These are phyloP conservation scores for Penicillium lividum DNA, from an alignment of 495 filamentous ascomycete genomes.

Conservation along the genomic window DNA sequence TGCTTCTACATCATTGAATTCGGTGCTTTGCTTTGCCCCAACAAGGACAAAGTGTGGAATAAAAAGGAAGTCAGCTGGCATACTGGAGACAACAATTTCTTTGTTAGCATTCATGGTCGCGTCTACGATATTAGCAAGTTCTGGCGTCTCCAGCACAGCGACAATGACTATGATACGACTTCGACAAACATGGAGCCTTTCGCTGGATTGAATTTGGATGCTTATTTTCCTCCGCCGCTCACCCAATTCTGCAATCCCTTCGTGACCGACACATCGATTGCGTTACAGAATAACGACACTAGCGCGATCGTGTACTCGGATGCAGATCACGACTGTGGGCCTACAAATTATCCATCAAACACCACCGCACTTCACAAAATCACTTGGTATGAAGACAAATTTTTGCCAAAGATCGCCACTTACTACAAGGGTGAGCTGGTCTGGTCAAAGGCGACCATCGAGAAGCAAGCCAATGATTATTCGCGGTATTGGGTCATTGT, in stretches of 20 bases:
- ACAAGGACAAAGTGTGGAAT: slow-evolving; percentile 89
- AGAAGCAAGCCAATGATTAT: slow-evolving; percentile 60
- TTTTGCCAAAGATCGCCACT: slow-evolving; percentile 77
- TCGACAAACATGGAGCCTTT: slow-evolving; percentile 69
- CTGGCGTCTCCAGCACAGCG: slow-evolving; percentile 80
- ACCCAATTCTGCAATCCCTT: slow-evolving; percentile 69
- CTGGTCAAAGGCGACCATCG: slow-evolving; percentile 54
- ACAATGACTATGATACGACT: slow-evolving; percentile 57
- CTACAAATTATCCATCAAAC: slow-evolving; percentile 46
- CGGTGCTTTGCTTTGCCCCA: slow-evolving; percentile 82
- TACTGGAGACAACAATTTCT: slow-evolving; percentile 73
- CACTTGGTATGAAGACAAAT: slow-evolving; percentile 74
- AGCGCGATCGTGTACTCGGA: slow-evolving; percentile 35
- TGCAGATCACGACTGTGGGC: slow-evolving; percentile 71
- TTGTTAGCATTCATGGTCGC: slow-evolving; percentile 80
- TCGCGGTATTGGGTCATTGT: slow-evolving; percentile 80
- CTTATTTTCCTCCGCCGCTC: slow-evolving; percentile 83
- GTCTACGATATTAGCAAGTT: slow-evolving; percentile 95
- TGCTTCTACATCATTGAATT: slow-evolving; percentile 93
- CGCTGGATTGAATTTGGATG: slow-evolving; percentile 73
- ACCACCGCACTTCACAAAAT: slow-evolving; percentile 57
- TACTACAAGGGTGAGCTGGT: slow-evolving; percentile 90
- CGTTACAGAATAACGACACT: slow-evolving; percentile 65
- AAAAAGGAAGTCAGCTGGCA: slow-evolving; percentile 70
- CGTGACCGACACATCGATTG: slow-evolving; percentile 53